Conservation (phyloP, 75 land plant genomes). For the Sequoia sempervirens region DNA sequence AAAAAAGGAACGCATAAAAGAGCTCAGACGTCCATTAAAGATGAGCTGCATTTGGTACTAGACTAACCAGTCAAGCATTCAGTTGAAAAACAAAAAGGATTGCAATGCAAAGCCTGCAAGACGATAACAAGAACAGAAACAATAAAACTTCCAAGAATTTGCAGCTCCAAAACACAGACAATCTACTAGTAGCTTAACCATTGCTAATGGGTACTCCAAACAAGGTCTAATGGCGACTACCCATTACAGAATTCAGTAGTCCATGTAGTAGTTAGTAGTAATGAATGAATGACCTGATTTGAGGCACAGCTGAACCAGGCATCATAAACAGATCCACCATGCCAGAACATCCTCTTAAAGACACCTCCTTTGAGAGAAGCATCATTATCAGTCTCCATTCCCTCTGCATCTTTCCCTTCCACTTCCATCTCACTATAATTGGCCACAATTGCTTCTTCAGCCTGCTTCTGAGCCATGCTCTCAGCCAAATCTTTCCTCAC, state of each 20-base stretch:
- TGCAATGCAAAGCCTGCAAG: not conserved
- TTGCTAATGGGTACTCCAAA: no score
- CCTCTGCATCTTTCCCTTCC: constrained; percentile 31
- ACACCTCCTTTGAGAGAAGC: constrained; percentile 26
- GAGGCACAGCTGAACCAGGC: constrained; percentile 99
- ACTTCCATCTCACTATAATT: constrained; percentile 66
- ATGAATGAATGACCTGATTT: constrained; percentile 57
- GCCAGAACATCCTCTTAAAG: constrained; percentile 74
- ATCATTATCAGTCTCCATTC: not conserved
- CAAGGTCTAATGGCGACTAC: no score
- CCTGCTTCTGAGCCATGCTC: constrained; percentile 6
- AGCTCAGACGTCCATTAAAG: not conserved
- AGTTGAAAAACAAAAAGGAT: not conserved
- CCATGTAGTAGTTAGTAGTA: not conserved
- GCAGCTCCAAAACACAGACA: not conserved
- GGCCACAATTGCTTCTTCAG: constrained; percentile 50
- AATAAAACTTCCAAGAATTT: not conserved
- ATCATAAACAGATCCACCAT: constrained; percentile 93
- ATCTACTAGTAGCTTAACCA: not conserved
- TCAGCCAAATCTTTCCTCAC: no score
- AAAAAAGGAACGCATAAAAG: not conserved
- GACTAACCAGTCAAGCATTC: not conserved
- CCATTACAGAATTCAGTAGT: not conserved
- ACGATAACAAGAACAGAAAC: not conserved
- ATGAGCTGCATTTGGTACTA: not conserved